A percentile compares a stretch with the other conserved stretches of the same genome.
These are phyloP conservation scores for Fonsecaea pedrosoi DNA, from an alignment of 2,329 filamentous ascomycete species.

Conservation along the genomic window DNA sequence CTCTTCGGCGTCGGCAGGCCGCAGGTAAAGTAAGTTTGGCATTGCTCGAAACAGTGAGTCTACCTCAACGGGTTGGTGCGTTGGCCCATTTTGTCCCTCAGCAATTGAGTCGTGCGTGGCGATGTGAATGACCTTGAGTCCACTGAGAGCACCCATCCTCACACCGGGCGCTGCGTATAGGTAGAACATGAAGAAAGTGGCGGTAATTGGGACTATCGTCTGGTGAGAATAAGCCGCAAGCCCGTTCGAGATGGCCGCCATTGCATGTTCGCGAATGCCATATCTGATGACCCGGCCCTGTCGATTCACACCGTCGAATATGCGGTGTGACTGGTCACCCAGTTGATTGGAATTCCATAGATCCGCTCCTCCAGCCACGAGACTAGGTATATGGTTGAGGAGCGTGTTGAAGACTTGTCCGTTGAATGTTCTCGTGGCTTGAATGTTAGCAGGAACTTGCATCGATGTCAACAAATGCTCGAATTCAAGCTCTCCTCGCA, in stretches of 20 bases:
- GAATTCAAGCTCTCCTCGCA: background rate
- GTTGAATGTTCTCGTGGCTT: background rate
- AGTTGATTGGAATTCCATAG: conserved; percentile 30
- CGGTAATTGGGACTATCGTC: conserved; percentile 54
- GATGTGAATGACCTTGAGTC: conserved; percentile 61
- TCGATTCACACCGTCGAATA: conserved; percentile 42
- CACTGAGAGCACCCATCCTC: conserved; percentile 63
- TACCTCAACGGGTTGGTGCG: conserved; percentile 67
- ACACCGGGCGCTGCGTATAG: conserved; percentile 60
- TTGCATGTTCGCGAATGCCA: conserved; percentile 68
- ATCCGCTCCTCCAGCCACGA: background rate
- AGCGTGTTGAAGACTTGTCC: conserved; percentile 13
- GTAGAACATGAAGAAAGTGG: conserved; percentile 69
- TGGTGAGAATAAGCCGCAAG: conserved; percentile 64
- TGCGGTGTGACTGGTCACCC: conserved; percentile 24
- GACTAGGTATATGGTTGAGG: background rate
- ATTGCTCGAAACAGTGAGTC: conserved; percentile 66
- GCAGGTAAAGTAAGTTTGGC: conserved; percentile 68
- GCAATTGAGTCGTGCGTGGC: conserved; percentile 67
- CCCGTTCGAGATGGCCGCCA: conserved; percentile 82
- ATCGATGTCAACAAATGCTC: background rate
- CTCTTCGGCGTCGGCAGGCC: conserved; percentile 66
- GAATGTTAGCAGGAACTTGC: background rate
- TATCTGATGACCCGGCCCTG: conserved; percentile 62
- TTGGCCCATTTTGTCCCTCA: conserved; percentile 66